These are phyloP conservation scores for Hypoxylon sp. DNA, from an alignment of 2,329 filamentous ascomycete species.

Conservation along the genomic window DNA sequence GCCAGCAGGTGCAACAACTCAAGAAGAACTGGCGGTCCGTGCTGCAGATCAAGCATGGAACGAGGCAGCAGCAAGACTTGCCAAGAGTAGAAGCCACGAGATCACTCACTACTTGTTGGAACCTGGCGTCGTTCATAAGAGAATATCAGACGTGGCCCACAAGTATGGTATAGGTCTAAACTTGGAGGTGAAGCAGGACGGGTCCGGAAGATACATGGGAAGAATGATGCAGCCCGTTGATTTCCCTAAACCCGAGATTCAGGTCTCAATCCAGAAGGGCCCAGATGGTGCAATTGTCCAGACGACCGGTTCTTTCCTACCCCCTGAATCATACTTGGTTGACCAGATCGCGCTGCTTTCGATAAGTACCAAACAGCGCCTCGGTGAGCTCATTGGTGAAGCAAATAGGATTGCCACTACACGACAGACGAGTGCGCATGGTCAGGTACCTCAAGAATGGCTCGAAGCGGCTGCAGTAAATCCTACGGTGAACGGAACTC, in stretches of 20 bases:
- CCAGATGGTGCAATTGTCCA: slow-evolving; percentile 73
- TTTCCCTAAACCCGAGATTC: slow-evolving; percentile 67
- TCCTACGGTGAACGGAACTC: slow-evolving; percentile 50
- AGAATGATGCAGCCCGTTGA: slow-evolving; percentile 66
- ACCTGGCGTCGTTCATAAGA: slow-evolving; percentile 72
- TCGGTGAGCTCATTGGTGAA: slow-evolving; percentile 84
- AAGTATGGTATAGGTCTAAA: slow-evolving; percentile 72
- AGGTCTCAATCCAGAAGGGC: slow-evolving; percentile 68
- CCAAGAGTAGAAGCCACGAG: slow-evolving; percentile 75
- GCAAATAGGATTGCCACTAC: slow-evolving; percentile 78
- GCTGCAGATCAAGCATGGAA: slow-evolving; percentile 76
- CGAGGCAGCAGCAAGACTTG: slow-evolving; percentile 74
- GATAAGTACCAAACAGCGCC: slow-evolving; percentile 83
- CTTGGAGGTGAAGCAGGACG: slow-evolving; percentile 64
- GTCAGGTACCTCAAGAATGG: slow-evolving; percentile 83
- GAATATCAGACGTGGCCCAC: slow-evolving; percentile 69
- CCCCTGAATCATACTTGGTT: slow-evolving; percentile 81
- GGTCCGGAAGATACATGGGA: slow-evolving; percentile 57
- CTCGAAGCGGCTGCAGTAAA: slow-evolving; percentile 74
- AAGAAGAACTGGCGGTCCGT: slow-evolving; percentile 76
- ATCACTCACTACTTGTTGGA: slow-evolving; percentile 81
- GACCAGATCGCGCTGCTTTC: slow-evolving; percentile 89
- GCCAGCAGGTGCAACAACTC: slow-evolving; percentile 60
- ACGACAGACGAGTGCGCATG: slow-evolving; percentile 84
- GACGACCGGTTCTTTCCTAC: slow-evolving; percentile 77